Base-by-base conservation (phyloP, 2,329 filamentous ascomycete species). In the Chaetomiaceae sp. region DNA sequence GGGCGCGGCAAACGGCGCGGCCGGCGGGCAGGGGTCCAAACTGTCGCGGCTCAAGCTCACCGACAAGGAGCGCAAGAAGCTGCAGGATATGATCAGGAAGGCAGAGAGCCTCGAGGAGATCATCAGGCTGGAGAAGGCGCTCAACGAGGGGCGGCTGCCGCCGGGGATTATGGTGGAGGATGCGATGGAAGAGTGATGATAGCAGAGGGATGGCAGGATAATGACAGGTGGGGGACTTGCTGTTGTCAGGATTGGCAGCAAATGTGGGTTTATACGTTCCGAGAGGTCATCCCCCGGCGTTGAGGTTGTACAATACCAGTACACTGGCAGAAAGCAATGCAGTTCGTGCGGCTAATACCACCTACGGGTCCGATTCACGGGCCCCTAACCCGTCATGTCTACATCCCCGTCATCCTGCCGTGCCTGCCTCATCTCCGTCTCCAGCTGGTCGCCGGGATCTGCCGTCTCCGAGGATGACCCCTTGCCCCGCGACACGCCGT, bases 101-200 rank as follows among this genome's bases (percentile, higher is more conserved):
- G 92, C 94, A 6, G 91, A 87, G 69, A 95, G 87, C 66, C 70
- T 99, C 65, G 87, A 91, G 62, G 94, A 97, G 74, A 95, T 99
- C 67, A 86, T 89, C 53, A 80, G 83, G 61, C 70, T 99, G 67
- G 94, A 99, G 76, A 95, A 92, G 75, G 89, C 94, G 71, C 73
- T 97, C 61, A 88, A 89, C 58, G 92, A 97, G 70, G 94, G 94
- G 1, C 79, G 88, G 65, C 79, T 97, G 69, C 92, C 92, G 2
- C 78, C 80, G 31, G 88, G 84, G 25, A 80, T 84, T 29, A 75
- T 81, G 33, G 76, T 75, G 42, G 76, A 73, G 37, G 78, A 80
- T 60, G 54, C 70, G 14, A 86, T 85, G 83, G 81, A 85, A 70
- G 81, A 85, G 64, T 85, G 36, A 84, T 22, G 19, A 1, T 27